Evolutionary conservation across 345 rosid species (phyloP), one percentile per base, ranked within the genome.

Genomic region (Rhizophora mangle): DNA sequence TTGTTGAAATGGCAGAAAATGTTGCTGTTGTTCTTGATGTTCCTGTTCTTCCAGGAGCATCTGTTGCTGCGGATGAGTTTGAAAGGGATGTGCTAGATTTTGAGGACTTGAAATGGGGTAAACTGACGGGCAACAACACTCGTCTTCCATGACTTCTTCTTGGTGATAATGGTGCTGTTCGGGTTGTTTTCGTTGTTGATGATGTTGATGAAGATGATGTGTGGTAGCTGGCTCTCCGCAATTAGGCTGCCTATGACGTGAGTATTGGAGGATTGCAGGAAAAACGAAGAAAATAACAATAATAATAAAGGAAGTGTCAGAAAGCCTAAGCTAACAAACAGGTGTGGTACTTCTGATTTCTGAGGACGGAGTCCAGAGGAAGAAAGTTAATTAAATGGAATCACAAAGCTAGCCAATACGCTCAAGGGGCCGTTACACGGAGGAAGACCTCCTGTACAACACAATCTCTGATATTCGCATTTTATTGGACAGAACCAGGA

Each of bases 51-150:
- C 19, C 18, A 43, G 49, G 49, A 43, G 16, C 49, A 43, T 43
- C 16, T 29, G 37, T 1, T 26, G 65, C 15, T 47, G 64, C 8
- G 31, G 71, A 4, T 59, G 59, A 3, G 36, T 46, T 10, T 69
- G 68, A 4, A 27, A 67, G 24, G 37, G 15, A n/a, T 65, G 76
- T 2, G 67, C 62, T 6, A 63, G 49, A 56, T 58, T 66, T 31
- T 59, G 70, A 62, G 70, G 66, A 60, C 65, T 62, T 5, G 80
- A 55, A 68, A 78, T 60, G 66, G 74, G 64, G 68, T 78, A 76
- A 65, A 73, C 63, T 5, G 80, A 34, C 19, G 75, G 64, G 27
- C 63, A 72, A 39, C 47, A 52, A 19, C 26, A 74, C 19, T 70
- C 72, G 34, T 24, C 58, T 47, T 47, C 76, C 31, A 72, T 67